Percentiles rank a stretch among this genome's conserved stretches.
Evolutionary conservation across 2,329 filamentous ascomycete genomes (phyloP).

Genomic region (Chaetothyriales sp.): DNA sequence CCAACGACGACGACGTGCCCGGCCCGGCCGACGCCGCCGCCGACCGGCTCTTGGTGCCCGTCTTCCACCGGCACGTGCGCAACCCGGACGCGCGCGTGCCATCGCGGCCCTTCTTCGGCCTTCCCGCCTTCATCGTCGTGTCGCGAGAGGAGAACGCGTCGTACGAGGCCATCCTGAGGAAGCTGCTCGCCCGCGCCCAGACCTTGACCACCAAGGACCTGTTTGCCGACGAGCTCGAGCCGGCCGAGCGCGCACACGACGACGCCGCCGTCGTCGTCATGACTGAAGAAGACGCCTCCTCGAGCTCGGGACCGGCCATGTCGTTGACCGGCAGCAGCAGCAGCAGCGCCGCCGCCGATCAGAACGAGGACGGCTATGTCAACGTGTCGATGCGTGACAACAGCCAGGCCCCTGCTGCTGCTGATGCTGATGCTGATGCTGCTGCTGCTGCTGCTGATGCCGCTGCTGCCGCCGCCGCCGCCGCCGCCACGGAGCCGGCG

Average conservation of each 20-base stretch:
- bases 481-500: constrained; percentile 7
- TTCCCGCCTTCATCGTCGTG: constrained; percentile 54
- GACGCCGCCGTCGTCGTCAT: constrained; percentile 59
- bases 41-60: constrained; percentile 34
- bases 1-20: constrained; percentile 25
- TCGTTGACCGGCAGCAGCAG: no score
- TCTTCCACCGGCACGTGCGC: constrained; percentile 31
- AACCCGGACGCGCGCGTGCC: constrained; percentile 17
- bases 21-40: constrained; percentile 29
- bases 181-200: constrained; percentile 61
- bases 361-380: constrained; percentile 81
- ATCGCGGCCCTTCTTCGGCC: constrained; percentile 26
- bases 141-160: constrained; percentile 56
- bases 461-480: constrained; percentile 17
- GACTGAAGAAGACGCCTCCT: constrained; percentile 45
- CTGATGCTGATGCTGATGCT: no score
- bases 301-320: constrained; percentile 53
- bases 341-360: constrained; percentile 43
- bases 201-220: constrained; percentile 62
- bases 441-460: no score
- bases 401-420: constrained; percentile 23
- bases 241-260: constrained; percentile 33
- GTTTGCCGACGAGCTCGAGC: constrained; percentile 34
- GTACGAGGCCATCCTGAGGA: constrained; percentile 62
- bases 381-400: constrained; percentile 73